Evolutionary conservation across 2,329 filamentous ascomycete species (phyloP), one percentile per base, ranked within the genome.

Genomic region (Metarhizium guizhouense): DNA sequence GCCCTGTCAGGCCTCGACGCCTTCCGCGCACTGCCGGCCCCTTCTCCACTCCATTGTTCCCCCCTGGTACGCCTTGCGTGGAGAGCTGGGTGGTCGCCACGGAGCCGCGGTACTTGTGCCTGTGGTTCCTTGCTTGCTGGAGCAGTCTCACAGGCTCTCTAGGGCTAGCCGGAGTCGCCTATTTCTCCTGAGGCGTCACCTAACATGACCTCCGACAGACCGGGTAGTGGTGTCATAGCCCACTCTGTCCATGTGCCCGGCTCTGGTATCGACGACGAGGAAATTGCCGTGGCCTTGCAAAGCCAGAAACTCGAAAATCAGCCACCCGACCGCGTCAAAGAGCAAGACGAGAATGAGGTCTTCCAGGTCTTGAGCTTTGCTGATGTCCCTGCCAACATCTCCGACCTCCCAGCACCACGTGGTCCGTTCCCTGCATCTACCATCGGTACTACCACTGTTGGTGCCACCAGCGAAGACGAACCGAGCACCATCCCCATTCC

Each of bases 361-460:
- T 57, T 56, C 63, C 57, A 59, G 58, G 61, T 61, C 51, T 60
- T 68, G 60, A 65, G 64, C 60, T 61, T 63, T 61, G 61, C 64
- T 64, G 64, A 65, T 59, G 56, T 63, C 57, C 63, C 63, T 59
- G 59, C 60, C 59, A 59, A 65, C 55, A 56, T 62, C 54, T 59
- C 64, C 55, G 59, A 63, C 57, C 60, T 63, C 56, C 60, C 63
- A 49, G 64, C 60, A 61, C 64, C 61, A 63, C 64, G 63, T 59
- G 62, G 63, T 59, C 62, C 65, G 56, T 59, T 59, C 60, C 61
- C 60, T 57, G 58, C 62, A 57, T 53, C 64, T 60, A 25, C 56
- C 61, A 62, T 58, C 20, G 49, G 52, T 51, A 58, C 62, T 57
- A 59, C 61, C 51, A n/a, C 32, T 6, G 16, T 18, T 13, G 36